phyloP scores from a whole-genome alignment of 2,329 filamentous ascomycete genomes.

The Penicillium sp. region DNA sequence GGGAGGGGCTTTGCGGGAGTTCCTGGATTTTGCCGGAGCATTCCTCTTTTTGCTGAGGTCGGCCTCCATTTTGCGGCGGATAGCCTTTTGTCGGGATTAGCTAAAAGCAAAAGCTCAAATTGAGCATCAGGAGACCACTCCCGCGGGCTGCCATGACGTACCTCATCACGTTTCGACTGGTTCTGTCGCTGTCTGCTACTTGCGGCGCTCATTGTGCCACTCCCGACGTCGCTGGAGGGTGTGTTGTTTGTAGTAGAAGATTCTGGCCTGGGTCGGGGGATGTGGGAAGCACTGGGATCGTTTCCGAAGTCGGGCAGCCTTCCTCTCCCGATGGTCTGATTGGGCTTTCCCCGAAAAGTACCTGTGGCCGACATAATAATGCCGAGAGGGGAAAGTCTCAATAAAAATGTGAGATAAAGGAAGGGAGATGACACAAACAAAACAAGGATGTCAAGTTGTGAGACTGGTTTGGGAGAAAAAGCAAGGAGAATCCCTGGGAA shows the following conservation, averaged over 20 bases:
- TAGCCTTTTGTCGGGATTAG: constrained; percentile 55
- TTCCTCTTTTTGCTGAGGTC: constrained; percentile 97
- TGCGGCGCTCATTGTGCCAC: constrained; percentile 67
- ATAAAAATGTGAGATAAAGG: constrained; percentile 8
- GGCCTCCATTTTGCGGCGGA: constrained; percentile 90
- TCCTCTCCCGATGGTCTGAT: constrained; percentile 46
- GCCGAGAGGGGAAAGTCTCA: constrained; percentile 18
- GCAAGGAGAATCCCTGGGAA: constrained; percentile 6
- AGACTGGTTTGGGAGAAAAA: constrained; percentile 12
- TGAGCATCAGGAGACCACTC: not conserved
- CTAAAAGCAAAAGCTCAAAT: not conserved
- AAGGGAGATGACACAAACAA: constrained; percentile 13
- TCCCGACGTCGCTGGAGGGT: constrained; percentile 44
- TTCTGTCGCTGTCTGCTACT: constrained; percentile 92
- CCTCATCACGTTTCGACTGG: constrained; percentile 96
- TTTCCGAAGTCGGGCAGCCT: constrained; percentile 47
- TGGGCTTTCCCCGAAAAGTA: constrained; percentile 52
- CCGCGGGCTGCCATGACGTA: constrained; percentile 40
- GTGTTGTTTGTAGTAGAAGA: constrained; percentile 28
- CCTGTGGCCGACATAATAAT: constrained; percentile 51
- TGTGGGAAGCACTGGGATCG: constrained; percentile 46
- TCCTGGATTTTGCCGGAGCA: constrained; percentile 65
- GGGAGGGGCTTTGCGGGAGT: constrained; percentile 84
- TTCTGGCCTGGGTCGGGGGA: constrained; percentile 55
- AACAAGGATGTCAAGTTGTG: constrained; percentile 10